phyloP scores from a whole-genome alignment of 768 basidiomycete species.

The Omphalotus guepiniiformis region DNA sequence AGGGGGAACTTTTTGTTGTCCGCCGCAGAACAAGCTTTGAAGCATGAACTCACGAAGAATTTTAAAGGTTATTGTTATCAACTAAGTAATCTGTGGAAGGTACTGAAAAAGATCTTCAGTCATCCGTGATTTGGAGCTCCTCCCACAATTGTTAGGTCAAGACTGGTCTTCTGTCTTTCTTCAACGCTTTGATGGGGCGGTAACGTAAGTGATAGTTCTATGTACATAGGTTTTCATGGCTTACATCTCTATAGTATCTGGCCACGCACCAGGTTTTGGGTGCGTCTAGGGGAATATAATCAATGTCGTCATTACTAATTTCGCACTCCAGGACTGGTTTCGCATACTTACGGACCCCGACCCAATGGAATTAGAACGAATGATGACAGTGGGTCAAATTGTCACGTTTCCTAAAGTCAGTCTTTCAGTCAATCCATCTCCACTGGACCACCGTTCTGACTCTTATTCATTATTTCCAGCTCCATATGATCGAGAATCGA shows the following conservation, averaged over 20 bases:
- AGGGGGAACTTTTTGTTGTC: slow-evolving; percentile 91
- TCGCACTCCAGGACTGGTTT: slow-evolving; percentile 68
- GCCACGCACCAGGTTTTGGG: slow-evolving; percentile 78
- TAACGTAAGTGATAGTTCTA: slow-evolving; percentile 59
- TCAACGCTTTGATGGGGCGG: slow-evolving; percentile 85
- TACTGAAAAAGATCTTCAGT: slow-evolving; percentile 39
- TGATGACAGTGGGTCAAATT: slow-evolving; percentile 82
- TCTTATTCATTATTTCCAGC: slow-evolving; percentile 33
- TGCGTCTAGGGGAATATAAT: slow-evolving; percentile 27
- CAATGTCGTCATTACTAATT: background rate
- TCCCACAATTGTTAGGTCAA: slow-evolving; percentile 88
- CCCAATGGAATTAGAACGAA: slow-evolving; percentile 70
- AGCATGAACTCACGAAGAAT: slow-evolving; percentile 94
- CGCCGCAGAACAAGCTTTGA: slow-evolving; percentile 91
- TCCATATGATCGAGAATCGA: slow-evolving; percentile 95
- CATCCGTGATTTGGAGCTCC: slow-evolving; percentile 92
- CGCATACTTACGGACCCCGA: slow-evolving; percentile 83
- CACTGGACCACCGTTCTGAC: background rate
- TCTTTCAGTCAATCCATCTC: too few relatives aligned
- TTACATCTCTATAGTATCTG: slow-evolving; percentile 53
- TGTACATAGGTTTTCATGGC: slow-evolving; percentile 12
- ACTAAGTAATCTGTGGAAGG: background rate
- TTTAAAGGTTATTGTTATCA: slow-evolving; percentile 64
- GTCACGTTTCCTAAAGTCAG: slow-evolving; percentile 97
- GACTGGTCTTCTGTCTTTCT: slow-evolving; percentile 98